Evolutionary conservation across 108 stramenopile species (phyloP), one percentile per base, ranked within the genome.

Genomic region (Bacterosira constricta): DNA sequence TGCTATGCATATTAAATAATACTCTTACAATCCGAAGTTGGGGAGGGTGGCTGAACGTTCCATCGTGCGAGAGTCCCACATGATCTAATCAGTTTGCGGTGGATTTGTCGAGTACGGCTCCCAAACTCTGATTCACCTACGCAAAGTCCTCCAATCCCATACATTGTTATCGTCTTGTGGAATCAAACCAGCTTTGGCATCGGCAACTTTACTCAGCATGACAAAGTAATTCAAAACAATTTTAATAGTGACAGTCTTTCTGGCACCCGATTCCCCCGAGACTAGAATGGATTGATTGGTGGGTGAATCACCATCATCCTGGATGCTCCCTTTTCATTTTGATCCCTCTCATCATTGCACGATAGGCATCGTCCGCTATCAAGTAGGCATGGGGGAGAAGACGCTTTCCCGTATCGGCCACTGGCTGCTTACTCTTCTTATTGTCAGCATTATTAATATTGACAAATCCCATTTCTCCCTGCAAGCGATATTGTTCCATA

Each of bases 371-470:
- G 32, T 88, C 86, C 7, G 90, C 89, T 11, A 87, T 85, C 7
- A 82, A 73, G 60, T 82, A 94, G 8, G 86, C 85, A 62, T 94
- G 92, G 7, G 92, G 92, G 9, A 85, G 62, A 39, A 83, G 26
- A 12, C 62, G 66, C 18, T 27, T 37, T 36, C 72, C 37, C 39
- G 50, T 46, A 64, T 54, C 61, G 26, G 31, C 63, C n/a, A 13
- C 50, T 10, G 47, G 30, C 25, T 69, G 32, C 49, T 49, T 63
- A n/a, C n/a, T n/a, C n/a, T n/a, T n/a, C n/a, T n/a, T n/a, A n/a
- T n/a, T n/a, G n/a, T n/a, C n/a, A n/a, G n/a, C n/a, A n/a, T n/a
- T n/a, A n/a, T n/a, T n/a, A n/a, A n/a, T n/a, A n/a, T n/a, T n/a
- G n/a, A 12, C 68, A 17, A 21, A 18, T 12, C 60, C 47, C 2